Conservation (phyloP, 768 basidiomycete genomes). For the Boletus rubescentipes region DNA sequence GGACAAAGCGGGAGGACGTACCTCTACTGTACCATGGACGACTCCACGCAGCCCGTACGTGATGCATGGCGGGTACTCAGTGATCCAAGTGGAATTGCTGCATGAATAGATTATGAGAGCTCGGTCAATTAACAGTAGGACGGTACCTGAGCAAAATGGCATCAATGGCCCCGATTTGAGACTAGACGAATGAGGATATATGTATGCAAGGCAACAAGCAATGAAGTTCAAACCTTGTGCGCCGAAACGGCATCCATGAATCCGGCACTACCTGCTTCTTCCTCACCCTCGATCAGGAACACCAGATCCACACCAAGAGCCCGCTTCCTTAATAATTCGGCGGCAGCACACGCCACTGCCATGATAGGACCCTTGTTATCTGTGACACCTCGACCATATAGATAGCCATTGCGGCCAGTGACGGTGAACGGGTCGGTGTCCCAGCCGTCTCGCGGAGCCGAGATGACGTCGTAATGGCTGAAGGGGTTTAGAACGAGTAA, state of each 20-base stretch:
- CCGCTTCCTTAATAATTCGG: slow-evolving; percentile 68
- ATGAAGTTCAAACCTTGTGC: slow-evolving; percentile 59
- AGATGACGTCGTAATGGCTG: slow-evolving; percentile 97
- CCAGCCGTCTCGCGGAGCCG: slow-evolving; percentile 76
- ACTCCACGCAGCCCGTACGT: slow-evolving; percentile 96
- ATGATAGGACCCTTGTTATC: slow-evolving; percentile 97
- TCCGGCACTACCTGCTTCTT: slow-evolving; percentile 90
- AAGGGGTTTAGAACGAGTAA: neutral
- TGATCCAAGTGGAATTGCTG: slow-evolving; percentile 97
- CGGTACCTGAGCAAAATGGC: slow-evolving; percentile 81
- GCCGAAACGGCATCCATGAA: slow-evolving; percentile 74
- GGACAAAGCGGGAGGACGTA: slow-evolving; percentile 24
- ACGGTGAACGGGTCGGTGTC: slow-evolving; percentile 79
- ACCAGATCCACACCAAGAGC: slow-evolving; percentile 85
- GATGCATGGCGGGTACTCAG: slow-evolving; percentile 87
- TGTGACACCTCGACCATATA: slow-evolving; percentile 88
- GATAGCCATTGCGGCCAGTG: slow-evolving; percentile 80
- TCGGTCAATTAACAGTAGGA: neutral
- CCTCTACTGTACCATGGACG: slow-evolving; percentile 81
- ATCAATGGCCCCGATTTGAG: slow-evolving; percentile 82
- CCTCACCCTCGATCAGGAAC: slow-evolving; percentile 93
- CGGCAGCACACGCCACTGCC: slow-evolving; percentile 87
- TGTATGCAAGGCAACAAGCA: neutral
- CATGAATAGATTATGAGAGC: neutral
- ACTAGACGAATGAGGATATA: slow-evolving; percentile 40